A percentile compares a stretch with the other conserved stretches of the same genome.
Evolutionary conservation across 495 filamentous ascomycete genomes (phyloP).

Genomic region (Chaetomium tenue): DNA sequence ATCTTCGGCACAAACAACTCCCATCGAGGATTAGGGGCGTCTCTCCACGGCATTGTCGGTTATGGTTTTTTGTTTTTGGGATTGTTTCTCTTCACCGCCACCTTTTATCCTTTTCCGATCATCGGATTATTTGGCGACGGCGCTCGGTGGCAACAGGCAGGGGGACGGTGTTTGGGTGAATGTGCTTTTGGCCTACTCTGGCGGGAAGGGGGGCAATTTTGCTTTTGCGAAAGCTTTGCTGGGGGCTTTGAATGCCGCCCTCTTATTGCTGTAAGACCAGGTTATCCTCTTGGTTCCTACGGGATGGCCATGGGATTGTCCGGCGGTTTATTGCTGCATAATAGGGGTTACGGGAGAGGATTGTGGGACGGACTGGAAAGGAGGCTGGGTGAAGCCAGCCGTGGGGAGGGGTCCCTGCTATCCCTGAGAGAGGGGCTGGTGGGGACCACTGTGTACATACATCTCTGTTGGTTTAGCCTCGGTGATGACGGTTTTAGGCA

Average conservation of each 20-base stretch:
- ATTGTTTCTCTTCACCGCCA: slow-evolving; percentile 17
- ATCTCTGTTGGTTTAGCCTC: slow-evolving; percentile 25
- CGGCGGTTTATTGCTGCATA: slow-evolving; percentile 21
- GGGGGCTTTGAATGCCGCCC: slow-evolving; percentile 11
- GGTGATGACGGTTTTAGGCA: slow-evolving; percentile 26
- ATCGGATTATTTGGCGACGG: slow-evolving; percentile 33
- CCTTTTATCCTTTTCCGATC: slow-evolving; percentile 20
- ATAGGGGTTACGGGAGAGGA: slow-evolving; percentile 11
- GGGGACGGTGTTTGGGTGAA: slow-evolving; percentile 26
- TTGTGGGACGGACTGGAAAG: slow-evolving; percentile 9
- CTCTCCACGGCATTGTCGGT: slow-evolving; percentile 26
- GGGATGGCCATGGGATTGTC: slow-evolving; percentile 2
- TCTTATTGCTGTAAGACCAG: slow-evolving; percentile 18
- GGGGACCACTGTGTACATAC: slow-evolving; percentile 27
- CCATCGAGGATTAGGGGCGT: slow-evolving; percentile 20
- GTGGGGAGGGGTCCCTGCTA: not conserved
- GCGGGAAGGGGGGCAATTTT: slow-evolving; percentile 2
- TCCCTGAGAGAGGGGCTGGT: slow-evolving; percentile 1
- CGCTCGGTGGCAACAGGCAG: slow-evolving; percentile 30
- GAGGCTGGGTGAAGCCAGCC: slow-evolving; percentile 16
- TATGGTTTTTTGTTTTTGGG: slow-evolving; percentile 22
- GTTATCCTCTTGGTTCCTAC: not conserved
- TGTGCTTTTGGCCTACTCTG: slow-evolving; percentile 14
- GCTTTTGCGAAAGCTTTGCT: slow-evolving; percentile 13
- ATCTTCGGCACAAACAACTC: slow-evolving; percentile 17